A percentile compares a stretch with the other conserved stretches of the same genome.
Evolutionary conservation across 192 early-diverging fungal species (phyloP).

Genomic region (Entophlyctis luteolus): DNA sequence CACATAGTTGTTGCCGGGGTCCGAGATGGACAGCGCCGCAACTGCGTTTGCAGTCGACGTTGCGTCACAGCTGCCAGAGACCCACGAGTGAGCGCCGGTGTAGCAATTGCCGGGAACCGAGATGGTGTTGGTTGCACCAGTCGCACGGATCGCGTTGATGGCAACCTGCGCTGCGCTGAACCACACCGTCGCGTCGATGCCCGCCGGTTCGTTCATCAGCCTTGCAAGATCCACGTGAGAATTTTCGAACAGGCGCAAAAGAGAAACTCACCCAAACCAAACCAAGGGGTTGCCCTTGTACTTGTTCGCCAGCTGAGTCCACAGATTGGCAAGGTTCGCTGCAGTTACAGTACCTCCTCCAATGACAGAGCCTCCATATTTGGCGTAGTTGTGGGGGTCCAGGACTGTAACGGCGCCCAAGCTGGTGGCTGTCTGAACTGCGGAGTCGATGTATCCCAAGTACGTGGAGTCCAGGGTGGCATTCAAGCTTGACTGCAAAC

Average conservation of each 20-base stretch:
- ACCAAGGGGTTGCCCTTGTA: constrained; percentile 10
- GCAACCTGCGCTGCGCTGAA: constrained; percentile 11
- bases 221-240: too few species aligned
- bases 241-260: not conserved
- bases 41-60: constrained; percentile 8
- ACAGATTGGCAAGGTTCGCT: constrained; percentile 15
- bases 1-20: constrained; percentile 33
- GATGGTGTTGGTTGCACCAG: constrained; percentile 28
- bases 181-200: constrained; percentile 1
- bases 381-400: constrained; percentile 29
- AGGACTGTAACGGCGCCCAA: not conserved
- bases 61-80: constrained; percentile 5
- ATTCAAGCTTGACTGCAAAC: constrained; percentile 12
- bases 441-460: not conserved
- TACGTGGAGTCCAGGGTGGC: constrained; percentile 16
- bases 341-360: constrained; percentile 7
- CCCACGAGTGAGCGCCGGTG: constrained; percentile 32
- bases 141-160: constrained; percentile 34
- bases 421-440: constrained; percentile 18
- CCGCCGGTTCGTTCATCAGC: constrained; percentile 30
- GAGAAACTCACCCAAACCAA: not conserved
- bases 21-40: constrained; percentile 8
- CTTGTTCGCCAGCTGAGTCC: constrained; percentile 15
- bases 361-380: constrained; percentile 10
- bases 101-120: constrained; percentile 28